Conservation (phyloP, 2,329 filamentous ascomycete genomes). For the Colletotrichum paranaense region DNA sequence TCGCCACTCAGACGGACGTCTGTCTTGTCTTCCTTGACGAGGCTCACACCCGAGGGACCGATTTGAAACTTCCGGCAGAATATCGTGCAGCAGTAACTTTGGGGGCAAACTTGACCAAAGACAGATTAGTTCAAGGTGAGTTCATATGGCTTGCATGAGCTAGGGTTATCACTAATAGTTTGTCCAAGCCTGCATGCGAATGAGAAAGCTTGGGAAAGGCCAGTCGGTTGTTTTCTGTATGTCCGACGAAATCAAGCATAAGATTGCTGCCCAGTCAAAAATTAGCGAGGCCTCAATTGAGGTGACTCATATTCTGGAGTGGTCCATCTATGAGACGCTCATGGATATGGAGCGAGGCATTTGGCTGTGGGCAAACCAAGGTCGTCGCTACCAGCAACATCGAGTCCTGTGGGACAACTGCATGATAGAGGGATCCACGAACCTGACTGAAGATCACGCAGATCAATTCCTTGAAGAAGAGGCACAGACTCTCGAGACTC, state of each 20-base stretch:
- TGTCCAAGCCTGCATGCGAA: not conserved
- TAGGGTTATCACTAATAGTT: too few species aligned
- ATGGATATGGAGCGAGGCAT: constrained; percentile 59
- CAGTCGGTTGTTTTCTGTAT: constrained; percentile 74
- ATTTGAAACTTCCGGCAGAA: constrained; percentile 68
- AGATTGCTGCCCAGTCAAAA: constrained; percentile 52
- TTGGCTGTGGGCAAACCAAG: constrained; percentile 72
- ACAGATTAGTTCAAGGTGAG: constrained; percentile 74
- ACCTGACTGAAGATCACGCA: constrained; percentile 45
- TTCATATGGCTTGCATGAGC: too few species aligned
- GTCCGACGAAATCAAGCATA: constrained; percentile 66
- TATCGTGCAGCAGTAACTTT: constrained; percentile 77
- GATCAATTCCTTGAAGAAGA: constrained; percentile 66
- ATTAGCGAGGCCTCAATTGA: constrained; percentile 47
- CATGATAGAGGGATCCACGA: not conserved
- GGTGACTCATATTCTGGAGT: constrained; percentile 67
- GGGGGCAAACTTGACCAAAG: constrained; percentile 74
- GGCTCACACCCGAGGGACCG: constrained; percentile 76
- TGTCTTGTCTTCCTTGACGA: constrained; percentile 79
- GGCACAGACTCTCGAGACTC: constrained; percentile 59
- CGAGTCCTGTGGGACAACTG: constrained; percentile 45
- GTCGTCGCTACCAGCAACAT: constrained; percentile 59
- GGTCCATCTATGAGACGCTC: constrained; percentile 70
- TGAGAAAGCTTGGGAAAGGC: constrained; percentile 55
- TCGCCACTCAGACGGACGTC: constrained; percentile 61